Evolutionary conservation across 202 grass and related monocot genomes (phyloP).

Genomic region (Panicum virgatum): DNA sequence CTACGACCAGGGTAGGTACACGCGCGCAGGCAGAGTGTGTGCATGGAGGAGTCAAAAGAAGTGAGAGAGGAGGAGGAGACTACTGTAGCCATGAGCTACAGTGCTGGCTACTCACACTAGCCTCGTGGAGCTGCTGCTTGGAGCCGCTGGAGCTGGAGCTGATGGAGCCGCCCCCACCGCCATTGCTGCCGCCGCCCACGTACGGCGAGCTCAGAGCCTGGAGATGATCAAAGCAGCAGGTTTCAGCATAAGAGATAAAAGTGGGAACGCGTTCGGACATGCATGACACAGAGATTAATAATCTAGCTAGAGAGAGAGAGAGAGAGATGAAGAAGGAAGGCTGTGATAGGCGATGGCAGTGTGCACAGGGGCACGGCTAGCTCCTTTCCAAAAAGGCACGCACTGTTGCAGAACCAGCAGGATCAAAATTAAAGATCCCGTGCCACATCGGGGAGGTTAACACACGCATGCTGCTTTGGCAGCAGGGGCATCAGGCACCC

Average conservation of each 20-base stretch:
- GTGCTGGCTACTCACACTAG: constrained; percentile 46
- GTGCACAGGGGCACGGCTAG: background rate
- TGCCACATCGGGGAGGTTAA: constrained; percentile 45
- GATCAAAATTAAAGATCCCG: constrained; percentile 43
- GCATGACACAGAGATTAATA: background rate
- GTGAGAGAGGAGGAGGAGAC: background rate
- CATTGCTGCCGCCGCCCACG: constrained; percentile 46
- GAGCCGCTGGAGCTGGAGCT: too few relatives aligned
- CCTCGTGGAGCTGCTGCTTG: constrained; percentile 20
- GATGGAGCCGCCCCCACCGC: constrained; percentile 21
- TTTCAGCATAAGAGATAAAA: background rate
- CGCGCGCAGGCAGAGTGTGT: background rate
- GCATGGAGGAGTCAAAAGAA: background rate
- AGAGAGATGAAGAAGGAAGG: background rate
- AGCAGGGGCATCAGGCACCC: background rate
- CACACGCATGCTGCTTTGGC: constrained; percentile 53
- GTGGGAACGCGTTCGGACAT: background rate
- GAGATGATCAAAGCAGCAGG: constrained; percentile 9
- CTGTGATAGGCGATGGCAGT: background rate
- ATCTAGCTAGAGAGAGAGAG: background rate
- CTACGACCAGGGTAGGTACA: background rate
- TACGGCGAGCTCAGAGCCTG: constrained; percentile 81
- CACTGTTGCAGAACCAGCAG: constrained; percentile 17
- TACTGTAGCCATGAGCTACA: constrained; percentile 16
- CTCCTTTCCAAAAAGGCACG: constrained; percentile 41